Evolutionary conservation across 1,284 basidiomycete species (phyloP).

Genomic region (Clitocybe nebularis): DNA sequence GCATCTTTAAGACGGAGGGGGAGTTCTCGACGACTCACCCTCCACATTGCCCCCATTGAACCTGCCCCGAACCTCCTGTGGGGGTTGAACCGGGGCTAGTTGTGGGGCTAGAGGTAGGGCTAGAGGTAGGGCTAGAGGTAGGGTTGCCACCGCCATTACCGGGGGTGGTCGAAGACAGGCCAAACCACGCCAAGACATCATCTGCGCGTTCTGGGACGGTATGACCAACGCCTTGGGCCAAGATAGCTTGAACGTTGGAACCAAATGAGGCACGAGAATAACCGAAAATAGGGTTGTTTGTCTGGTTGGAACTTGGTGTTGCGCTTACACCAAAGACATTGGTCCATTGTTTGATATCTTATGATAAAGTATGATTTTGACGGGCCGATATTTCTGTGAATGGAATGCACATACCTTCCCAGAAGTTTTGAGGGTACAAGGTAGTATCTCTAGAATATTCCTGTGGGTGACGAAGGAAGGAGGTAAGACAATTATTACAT

Average conservation of each 20-base stretch:
- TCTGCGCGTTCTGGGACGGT: slow-evolving; percentile 37
- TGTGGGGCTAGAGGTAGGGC: slow-evolving; percentile 12
- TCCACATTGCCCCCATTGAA: slow-evolving; percentile 23
- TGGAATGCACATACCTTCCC: too few species aligned
- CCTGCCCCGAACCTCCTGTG: slow-evolving; percentile 11
- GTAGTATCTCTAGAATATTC: slow-evolving; percentile 42
- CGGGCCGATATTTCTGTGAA: too few species aligned
- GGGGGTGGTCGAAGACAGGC: too few species aligned
- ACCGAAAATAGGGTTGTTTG: slow-evolving; percentile 33
- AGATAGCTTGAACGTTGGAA: slow-evolving; percentile 42
- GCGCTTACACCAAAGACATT: slow-evolving; percentile 40
- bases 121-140: slow-evolving; percentile 16
- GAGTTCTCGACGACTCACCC: slow-evolving; percentile 15
- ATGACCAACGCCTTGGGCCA: slow-evolving; percentile 40
- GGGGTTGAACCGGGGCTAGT: slow-evolving; percentile 16
- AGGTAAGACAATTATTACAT: slow-evolving; percentile 17
- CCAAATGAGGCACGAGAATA: slow-evolving; percentile 44
- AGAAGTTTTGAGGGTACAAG: slow-evolving; percentile 48
- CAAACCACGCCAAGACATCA: slow-evolving; percentile 37
- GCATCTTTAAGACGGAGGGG: neutral
- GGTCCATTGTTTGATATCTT: slow-evolving; percentile 48
- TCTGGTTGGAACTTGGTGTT: slow-evolving; percentile 34
- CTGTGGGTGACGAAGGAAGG: neutral
- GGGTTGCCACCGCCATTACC: slow-evolving; percentile 16
- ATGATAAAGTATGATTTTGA: too few species aligned